Evolutionary conservation across 1,284 basidiomycete species (phyloP), one percentile per base, ranked within the genome.

Genomic region (Lentinula novae-zelandiae): DNA sequence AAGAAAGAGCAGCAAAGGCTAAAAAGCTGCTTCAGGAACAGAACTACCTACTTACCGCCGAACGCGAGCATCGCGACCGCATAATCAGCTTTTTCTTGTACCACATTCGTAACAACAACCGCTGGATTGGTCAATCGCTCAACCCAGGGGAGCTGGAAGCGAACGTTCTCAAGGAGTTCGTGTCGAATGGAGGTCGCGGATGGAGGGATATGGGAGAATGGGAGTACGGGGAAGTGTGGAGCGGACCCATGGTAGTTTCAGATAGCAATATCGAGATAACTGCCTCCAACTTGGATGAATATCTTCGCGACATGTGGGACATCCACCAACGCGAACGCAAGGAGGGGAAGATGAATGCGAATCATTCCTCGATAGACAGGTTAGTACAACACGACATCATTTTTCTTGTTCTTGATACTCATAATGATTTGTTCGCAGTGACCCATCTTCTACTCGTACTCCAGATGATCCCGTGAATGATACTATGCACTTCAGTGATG

Each of bases 131-230:
- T 5, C 42, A 40, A 12, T 27, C 22, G 3, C 33, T 48, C 34
- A 27, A 40, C n/a, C 9, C 40, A n/a, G 22, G 56, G 17, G 10
- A 59, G 34, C 3, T 48, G 36, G 31, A 31, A 4, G 44, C 39
- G 15, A 20, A 36, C n/a, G 46, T 58, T 8, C 39, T 34, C 36
- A 17, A 62, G 50, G 13, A 58, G n/a, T 49, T 52, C 46, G 17
- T 49, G 5, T 20, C 40, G 31, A 62, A 62, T 50, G 57, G 44
- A 20, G 61, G 61, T 34, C 51, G 38, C 17, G 57, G 57, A n/a
- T 56, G 57, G 57, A 62, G 55, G 17, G 61, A 62, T 58, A 48
- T 58, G 36, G 61, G 61, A n/a, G 36, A 53, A 27, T 62, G 57
- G 52, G 53, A 53, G 42, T 62, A 40, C 20, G 61, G 50, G 13